Percentiles rank a stretch among this genome's conserved stretches.
phyloP scores from a whole-genome alignment of 495 filamentous ascomycete genomes.

The Annulohypoxylon stygium region DNA sequence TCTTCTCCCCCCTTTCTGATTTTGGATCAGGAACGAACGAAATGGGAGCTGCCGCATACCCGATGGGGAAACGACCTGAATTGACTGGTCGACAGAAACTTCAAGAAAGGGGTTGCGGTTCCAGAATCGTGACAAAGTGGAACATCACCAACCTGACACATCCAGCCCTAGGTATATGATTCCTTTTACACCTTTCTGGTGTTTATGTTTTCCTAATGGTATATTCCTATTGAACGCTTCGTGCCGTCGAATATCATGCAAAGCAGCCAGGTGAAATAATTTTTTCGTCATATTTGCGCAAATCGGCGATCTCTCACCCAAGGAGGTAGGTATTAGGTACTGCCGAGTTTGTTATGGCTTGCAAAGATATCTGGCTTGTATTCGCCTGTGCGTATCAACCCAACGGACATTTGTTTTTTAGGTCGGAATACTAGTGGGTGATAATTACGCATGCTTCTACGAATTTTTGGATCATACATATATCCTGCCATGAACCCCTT shows the following conservation, averaged over 20 bases:
- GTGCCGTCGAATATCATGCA: constrained; percentile 11
- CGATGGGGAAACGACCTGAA: constrained; percentile 35
- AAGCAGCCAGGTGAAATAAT: constrained; percentile 2
- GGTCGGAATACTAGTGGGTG: not conserved
- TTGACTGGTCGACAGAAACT: constrained; percentile 33
- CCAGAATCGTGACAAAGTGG: constrained; percentile 21
- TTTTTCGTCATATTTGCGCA: not conserved
- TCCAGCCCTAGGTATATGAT: constrained; percentile 7
- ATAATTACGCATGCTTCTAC: constrained; percentile 13
- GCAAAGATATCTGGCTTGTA: not conserved
- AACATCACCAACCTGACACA: constrained; percentile 27
- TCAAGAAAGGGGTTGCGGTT: constrained; percentile 33
- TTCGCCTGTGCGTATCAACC: constrained; percentile 3
- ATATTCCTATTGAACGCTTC: constrained; percentile 7
- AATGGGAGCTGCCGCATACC: constrained; percentile 36
- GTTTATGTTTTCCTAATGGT: constrained; percentile 13
- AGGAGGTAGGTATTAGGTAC: not conserved
- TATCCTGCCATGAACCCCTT: constrained; percentile 16
- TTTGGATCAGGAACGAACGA: constrained; percentile 44
- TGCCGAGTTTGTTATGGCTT: not conserved
- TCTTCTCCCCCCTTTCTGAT: constrained; percentile 22
- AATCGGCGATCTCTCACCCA: not conserved
- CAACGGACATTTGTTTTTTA: constrained; percentile 14
- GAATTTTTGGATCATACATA: constrained; percentile 3
- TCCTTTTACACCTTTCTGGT: not conserved